Evolutionary conservation across 1,139 yeast genomes (phyloP).

Genomic region (Saccharomyces hybrid): DNA sequence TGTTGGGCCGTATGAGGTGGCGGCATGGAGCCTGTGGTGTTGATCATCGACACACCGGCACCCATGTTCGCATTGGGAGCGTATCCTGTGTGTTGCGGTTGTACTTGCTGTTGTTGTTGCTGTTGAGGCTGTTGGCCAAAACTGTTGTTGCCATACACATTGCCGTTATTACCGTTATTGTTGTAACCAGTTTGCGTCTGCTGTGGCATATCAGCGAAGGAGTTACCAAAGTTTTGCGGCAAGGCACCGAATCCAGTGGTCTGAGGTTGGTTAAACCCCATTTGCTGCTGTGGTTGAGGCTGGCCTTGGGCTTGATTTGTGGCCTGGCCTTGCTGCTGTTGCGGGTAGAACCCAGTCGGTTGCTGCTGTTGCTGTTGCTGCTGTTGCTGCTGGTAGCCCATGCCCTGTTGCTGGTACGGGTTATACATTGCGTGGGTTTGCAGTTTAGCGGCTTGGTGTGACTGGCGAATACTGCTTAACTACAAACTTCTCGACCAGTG

Average conservation of each 20-base stretch:
- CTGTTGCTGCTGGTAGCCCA: neutral
- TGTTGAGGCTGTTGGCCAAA: neutral
- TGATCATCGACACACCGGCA: neutral
- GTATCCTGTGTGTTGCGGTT: neutral
- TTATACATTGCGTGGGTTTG: neutral
- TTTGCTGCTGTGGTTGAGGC: slow-evolving; percentile 1
- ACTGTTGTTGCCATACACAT: neutral
- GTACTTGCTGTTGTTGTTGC: neutral
- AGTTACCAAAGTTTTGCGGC: neutral
- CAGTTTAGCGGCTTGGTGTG: neutral
- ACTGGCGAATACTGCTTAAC: neutral
- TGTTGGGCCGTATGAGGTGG: slow-evolving; percentile 9
- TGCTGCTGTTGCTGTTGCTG: neutral
- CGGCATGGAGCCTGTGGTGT: neutral
- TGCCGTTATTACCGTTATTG: neutral
- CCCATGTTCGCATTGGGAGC: neutral
- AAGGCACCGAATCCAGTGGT: neutral
- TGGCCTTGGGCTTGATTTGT: neutral
- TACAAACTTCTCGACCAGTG: neutral
- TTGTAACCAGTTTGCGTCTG: neutral
- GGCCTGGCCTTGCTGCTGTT: neutral
- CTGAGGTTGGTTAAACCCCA: slow-evolving; percentile 1
- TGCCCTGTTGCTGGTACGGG: neutral
- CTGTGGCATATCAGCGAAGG: neutral
- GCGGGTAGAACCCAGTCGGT: neutral